Conservation (phyloP, 805 yeast genomes). For the Starmerella floricola region DNA sequence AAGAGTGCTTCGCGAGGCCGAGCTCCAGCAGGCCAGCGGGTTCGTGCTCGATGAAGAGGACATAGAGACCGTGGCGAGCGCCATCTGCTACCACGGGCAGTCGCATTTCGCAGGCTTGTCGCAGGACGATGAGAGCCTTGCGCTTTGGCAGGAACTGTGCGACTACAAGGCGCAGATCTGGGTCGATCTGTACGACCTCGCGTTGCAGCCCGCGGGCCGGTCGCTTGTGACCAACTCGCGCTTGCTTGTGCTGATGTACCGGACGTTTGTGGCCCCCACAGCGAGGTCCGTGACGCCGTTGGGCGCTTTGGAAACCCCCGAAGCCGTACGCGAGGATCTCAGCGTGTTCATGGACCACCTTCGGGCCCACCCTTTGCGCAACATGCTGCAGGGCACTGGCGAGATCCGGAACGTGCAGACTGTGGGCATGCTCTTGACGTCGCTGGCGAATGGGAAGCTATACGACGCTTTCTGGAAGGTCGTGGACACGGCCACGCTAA, state of each 20-base stretch:
- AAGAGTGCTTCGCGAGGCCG: slow-evolving; percentile 22
- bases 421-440: slow-evolving; percentile 23
- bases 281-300: slow-evolving; percentile 16
- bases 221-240: slow-evolving; percentile 20
- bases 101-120: slow-evolving; percentile 16
- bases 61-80: slow-evolving; percentile 22
- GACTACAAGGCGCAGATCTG: slow-evolving; percentile 21
- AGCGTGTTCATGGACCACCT: slow-evolving; percentile 13
- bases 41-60: slow-evolving; percentile 23
- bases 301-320: slow-evolving; percentile 20
- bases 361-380: slow-evolving; percentile 9
- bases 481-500: slow-evolving; percentile 19
- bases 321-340: neutral
- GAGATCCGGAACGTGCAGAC: slow-evolving; percentile 13
- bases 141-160: slow-evolving; percentile 21
- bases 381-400: slow-evolving; percentile 10
- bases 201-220: slow-evolving; percentile 21
- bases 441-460: slow-evolving; percentile 23
- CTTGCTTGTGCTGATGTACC: slow-evolving; percentile 22
- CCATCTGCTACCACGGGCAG: slow-evolving; percentile 25
- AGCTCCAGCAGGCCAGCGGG: slow-evolving; percentile 28
- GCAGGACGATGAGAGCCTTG: slow-evolving; percentile 8
- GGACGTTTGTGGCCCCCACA: slow-evolving; percentile 22
- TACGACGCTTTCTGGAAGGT: slow-evolving; percentile 28
- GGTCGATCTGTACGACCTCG: slow-evolving; percentile 20